These are phyloP conservation scores for Naganishia sp. DNA, from an alignment of 1,284 basidiomycete species.

Conservation along the genomic window DNA sequence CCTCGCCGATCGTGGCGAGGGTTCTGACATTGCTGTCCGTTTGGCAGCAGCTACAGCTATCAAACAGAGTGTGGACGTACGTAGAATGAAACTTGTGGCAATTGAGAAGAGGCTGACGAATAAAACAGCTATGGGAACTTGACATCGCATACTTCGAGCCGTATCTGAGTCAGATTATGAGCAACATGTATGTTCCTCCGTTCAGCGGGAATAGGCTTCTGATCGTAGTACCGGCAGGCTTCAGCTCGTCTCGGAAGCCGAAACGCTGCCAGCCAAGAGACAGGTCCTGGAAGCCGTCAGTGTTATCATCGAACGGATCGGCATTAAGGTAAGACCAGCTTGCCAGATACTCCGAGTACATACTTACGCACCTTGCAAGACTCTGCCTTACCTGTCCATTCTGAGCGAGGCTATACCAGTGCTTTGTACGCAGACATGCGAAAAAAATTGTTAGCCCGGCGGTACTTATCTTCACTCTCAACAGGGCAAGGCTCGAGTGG, in stretches of 20 bases:
- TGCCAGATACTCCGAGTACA: neutral
- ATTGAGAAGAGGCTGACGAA: conserved; percentile 7
- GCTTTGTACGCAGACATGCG: conserved; percentile 64
- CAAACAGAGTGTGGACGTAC: conserved; percentile 76
- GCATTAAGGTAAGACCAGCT: conserved; percentile 58
- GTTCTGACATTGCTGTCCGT: conserved; percentile 77
- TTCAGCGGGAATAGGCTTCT: conserved; percentile 47
- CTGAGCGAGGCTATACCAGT: conserved; percentile 70
- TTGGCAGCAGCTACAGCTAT: conserved; percentile 75
- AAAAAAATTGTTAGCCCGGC: too few species aligned
- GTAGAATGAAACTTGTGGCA: conserved; percentile 42
- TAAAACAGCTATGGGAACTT: conserved; percentile 47
- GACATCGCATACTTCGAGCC: conserved; percentile 49
- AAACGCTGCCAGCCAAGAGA: conserved; percentile 75
- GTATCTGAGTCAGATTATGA: conserved; percentile 47
- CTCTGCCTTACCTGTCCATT: conserved; percentile 67
- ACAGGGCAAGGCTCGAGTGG: conserved; percentile 48
- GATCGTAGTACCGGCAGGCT: conserved; percentile 35
- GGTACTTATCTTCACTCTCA: neutral
- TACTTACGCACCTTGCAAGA: conserved; percentile 54
- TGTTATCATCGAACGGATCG: conserved; percentile 69
- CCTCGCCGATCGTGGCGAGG: conserved; percentile 65
- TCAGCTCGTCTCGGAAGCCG: conserved; percentile 69
- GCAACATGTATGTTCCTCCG: conserved; percentile 42
- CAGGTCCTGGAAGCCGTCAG: conserved; percentile 70